phyloP scores from a whole-genome alignment of 2,329 filamentous ascomycete genomes.

The Sporothrix luriei region DNA sequence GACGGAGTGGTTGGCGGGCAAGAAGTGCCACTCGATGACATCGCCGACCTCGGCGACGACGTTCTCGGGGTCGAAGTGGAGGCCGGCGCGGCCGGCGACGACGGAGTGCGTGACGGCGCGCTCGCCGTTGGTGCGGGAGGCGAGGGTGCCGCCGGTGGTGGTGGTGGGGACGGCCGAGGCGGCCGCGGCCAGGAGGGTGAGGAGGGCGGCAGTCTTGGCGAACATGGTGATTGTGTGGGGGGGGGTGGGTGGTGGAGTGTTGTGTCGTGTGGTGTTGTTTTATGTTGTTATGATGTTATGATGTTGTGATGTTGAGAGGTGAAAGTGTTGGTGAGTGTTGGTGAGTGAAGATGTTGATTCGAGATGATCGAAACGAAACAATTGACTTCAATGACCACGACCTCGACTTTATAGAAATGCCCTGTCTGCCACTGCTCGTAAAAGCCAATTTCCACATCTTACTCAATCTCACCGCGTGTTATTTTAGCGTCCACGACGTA shows the following conservation, averaged over 20 bases:
- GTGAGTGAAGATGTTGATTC: slow-evolving; percentile 25
- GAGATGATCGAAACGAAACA: slow-evolving; percentile 15
- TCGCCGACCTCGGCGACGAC: slow-evolving; percentile 54
- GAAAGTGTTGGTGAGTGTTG: neutral
- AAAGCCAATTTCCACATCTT: slow-evolving; percentile 9
- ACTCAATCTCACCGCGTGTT: slow-evolving; percentile 19
- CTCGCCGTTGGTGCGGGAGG: slow-evolving; percentile 43
- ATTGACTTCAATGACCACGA: slow-evolving; percentile 9
- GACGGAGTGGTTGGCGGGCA: slow-evolving; percentile 49
- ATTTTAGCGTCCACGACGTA: neutral
- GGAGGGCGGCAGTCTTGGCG: slow-evolving; percentile 30
- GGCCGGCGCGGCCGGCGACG: slow-evolving; percentile 49
- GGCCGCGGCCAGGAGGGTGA: slow-evolving; percentile 37
- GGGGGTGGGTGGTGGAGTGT: neutral
- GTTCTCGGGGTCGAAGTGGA: slow-evolving; percentile 55
- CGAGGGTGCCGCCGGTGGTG: slow-evolving; percentile 33
- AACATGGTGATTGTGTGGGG: slow-evolving; percentile 31
- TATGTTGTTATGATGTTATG: too few species aligned
- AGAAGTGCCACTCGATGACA: slow-evolving; percentile 59
- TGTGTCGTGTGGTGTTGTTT: too few species aligned
- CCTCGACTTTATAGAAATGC: slow-evolving; percentile 29
- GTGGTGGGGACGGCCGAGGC: slow-evolving; percentile 42
- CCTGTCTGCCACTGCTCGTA: neutral
- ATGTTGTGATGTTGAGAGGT: neutral
- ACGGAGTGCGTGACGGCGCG: slow-evolving; percentile 52